A percentile compares a stretch with the other conserved stretches of the same genome.
phyloP scores from a whole-genome alignment of 371 early-diverging fungal species.

The Mortierella sp. region DNA sequence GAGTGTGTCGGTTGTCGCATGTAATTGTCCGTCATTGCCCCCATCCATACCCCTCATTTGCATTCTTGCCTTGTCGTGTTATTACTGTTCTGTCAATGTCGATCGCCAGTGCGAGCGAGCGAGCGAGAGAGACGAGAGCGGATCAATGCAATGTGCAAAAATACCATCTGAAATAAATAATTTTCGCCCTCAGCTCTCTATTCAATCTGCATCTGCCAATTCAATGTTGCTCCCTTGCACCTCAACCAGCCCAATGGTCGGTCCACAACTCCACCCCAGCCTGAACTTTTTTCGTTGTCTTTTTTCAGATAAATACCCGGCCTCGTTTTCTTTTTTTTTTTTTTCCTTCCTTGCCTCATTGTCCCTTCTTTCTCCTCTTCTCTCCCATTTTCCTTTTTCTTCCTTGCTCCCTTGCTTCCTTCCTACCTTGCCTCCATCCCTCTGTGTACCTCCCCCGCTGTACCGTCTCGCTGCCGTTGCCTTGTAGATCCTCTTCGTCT shows the following conservation, averaged over 20 bases:
- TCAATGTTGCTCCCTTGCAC: not conserved
- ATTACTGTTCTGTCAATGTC: no score
- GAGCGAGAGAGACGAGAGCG: not conserved
- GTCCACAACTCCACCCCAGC: slow-evolving; percentile 6
- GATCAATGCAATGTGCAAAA: not conserved
- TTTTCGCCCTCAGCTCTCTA: not conserved
- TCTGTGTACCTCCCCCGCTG: not conserved
- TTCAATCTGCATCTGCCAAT: not conserved
- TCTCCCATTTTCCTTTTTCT: not conserved
- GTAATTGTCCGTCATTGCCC: not conserved
- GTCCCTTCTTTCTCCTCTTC: not conserved
- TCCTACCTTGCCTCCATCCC: not conserved
- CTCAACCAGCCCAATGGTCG: slow-evolving; percentile 8
- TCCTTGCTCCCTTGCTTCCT: not conserved
- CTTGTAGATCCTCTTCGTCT: not conserved
- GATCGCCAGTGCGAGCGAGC: no score
- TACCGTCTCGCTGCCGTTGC: not conserved
- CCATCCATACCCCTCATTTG: not conserved
- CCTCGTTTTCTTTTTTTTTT: not conserved
- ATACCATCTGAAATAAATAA: not conserved
- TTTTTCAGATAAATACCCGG: not conserved
- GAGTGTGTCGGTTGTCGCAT: no score
- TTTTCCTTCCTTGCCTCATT: not conserved
- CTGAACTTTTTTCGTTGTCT: not conserved
- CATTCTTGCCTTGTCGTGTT: no score